Base-by-base conservation (phyloP, 495 filamentous ascomycete genomes). In the Penicillium lagena region DNA sequence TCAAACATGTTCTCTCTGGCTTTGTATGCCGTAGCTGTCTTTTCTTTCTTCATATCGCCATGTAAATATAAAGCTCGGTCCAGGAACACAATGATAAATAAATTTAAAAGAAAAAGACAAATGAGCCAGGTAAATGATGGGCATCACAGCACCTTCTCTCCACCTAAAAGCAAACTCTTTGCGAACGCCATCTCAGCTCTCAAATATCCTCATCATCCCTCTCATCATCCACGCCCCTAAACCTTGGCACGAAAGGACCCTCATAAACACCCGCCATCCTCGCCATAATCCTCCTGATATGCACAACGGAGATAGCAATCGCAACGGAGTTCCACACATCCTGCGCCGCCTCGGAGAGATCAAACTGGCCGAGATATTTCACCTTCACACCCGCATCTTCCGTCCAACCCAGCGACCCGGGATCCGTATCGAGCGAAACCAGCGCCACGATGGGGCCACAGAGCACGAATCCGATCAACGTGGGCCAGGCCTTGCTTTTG, bases 261-360 rank as follows among this genome's bases (percentile, higher is more conserved):
- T 41, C 7, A 15, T 55, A 49, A 6, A 22, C 29, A 28, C 41
- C n/a, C 2, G 60, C 49, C 28, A 75, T 52, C n/a, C 55, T 42
- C 12, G 50, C 33, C 58, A 72, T 58, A 22, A 60, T 64, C 14
- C 59, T 59, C 14, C 70, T 55, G 11, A 66, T 56, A 46, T 64
- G 53, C 48, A 68, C 57, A 7, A 72, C 54, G 4, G 58, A 45
- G 31, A 75, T 71, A 1, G 70, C 63, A 28, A 75, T 36, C 1
- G 68, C 66, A 27, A 75, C 56, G 7, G 68, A 70, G 45, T 70
- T 69, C 73, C 73, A 77, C 2, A 73, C 70, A 50, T 75, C 72
- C 40, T 70, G 63, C 2, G 61, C 63, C 0, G 40, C 17, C 12
- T 68, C 62, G 2, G 56, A 54, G 30, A 73, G 53, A 45, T 75